These are phyloP conservation scores for Taphrina wiesneri DNA, from an alignment of 1,139 yeast species.

Conservation along the genomic window DNA sequence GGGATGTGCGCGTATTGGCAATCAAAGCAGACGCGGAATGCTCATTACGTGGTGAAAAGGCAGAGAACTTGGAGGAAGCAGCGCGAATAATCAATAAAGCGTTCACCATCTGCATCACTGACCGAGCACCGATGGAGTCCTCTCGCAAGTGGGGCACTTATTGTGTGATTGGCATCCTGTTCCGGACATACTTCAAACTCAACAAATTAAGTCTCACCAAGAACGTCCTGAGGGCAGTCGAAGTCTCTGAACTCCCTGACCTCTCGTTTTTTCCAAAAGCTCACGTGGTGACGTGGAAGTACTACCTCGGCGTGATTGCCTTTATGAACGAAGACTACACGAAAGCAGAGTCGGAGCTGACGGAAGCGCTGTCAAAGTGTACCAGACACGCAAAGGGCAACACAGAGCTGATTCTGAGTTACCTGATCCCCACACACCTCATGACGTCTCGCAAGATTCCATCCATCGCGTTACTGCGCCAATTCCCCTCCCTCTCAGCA, in stretches of 20 bases:
- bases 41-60: conserved; percentile 35
- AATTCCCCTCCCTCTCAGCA: conserved; percentile 51
- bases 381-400: conserved; percentile 33
- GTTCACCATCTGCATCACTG: conserved; percentile 76
- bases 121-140: conserved; percentile 56
- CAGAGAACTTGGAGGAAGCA: conserved; percentile 62
- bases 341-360: conserved; percentile 54
- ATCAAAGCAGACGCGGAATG: conserved; percentile 41
- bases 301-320: conserved; percentile 64
- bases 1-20: conserved; percentile 55
- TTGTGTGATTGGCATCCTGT: conserved; percentile 69
- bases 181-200: conserved; percentile 69
- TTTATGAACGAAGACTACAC: conserved; percentile 63
- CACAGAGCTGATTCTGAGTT: conserved; percentile 44
- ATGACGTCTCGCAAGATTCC: conserved; percentile 44
- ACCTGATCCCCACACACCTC: conserved; percentile 47
- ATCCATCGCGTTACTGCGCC: conserved; percentile 52
- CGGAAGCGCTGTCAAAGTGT: conserved; percentile 53
- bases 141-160: conserved; percentile 70
- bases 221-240: conserved; percentile 72
- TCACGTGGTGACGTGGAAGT: conserved; percentile 62
- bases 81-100: conserved; percentile 62
- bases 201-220: conserved; percentile 74
- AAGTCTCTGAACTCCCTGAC: conserved; percentile 59
- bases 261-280: conserved; percentile 52